Percentiles rank a stretch among this genome's conserved stretches.
These are phyloP conservation scores for Ophiocordyceps australis DNA, from an alignment of 2,329 filamentous ascomycete species.

Conservation along the genomic window DNA sequence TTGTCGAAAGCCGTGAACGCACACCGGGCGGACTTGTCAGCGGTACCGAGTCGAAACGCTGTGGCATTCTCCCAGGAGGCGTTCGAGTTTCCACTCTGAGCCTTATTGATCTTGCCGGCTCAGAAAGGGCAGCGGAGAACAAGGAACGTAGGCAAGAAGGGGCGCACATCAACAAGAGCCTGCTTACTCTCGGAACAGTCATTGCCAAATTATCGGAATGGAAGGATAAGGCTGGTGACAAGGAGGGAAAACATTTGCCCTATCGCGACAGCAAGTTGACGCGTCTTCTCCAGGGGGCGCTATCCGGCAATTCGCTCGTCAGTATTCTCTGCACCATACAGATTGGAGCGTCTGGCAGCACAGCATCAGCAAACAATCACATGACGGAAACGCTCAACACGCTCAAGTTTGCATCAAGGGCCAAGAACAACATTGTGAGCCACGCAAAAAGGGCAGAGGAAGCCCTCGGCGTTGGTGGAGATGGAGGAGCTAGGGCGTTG, in stretches of 20 bases:
- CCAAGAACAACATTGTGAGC: slow-evolving; percentile 95
- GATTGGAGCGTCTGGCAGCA: slow-evolving; percentile 58
- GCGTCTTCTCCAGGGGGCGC: slow-evolving; percentile 72
- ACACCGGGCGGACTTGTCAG: slow-evolving; percentile 35
- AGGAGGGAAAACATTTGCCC: slow-evolving; percentile 80
- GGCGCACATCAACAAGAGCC: slow-evolving; percentile 95
- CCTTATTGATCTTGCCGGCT: slow-evolving; percentile 89
- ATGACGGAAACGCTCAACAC: slow-evolving; percentile 86
- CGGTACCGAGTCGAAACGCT: slow-evolving; percentile 35
- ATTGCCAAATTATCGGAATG: slow-evolving; percentile 82
- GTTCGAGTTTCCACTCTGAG: slow-evolving; percentile 91
- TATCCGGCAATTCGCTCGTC: slow-evolving; percentile 86
- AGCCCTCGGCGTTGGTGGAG: slow-evolving; percentile 60
- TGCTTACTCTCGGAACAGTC: slow-evolving; percentile 87
- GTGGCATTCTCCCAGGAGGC: slow-evolving; percentile 61
- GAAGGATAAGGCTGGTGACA: slow-evolving; percentile 67
- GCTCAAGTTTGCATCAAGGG: slow-evolving; percentile 86
- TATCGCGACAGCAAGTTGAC: slow-evolving; percentile 98
- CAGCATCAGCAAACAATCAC: slow-evolving; percentile 54
- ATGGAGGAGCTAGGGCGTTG: slow-evolving; percentile 71
- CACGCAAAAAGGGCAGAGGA: slow-evolving; percentile 93
- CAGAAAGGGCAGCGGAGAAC: slow-evolving; percentile 85
- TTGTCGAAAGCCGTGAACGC: slow-evolving; percentile 89
- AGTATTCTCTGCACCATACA: slow-evolving; percentile 97
- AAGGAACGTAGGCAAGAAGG: slow-evolving; percentile 91